phyloP scores from a whole-genome alignment of 2,329 filamentous ascomycete genomes.

The Trichophyton benhamiae region DNA sequence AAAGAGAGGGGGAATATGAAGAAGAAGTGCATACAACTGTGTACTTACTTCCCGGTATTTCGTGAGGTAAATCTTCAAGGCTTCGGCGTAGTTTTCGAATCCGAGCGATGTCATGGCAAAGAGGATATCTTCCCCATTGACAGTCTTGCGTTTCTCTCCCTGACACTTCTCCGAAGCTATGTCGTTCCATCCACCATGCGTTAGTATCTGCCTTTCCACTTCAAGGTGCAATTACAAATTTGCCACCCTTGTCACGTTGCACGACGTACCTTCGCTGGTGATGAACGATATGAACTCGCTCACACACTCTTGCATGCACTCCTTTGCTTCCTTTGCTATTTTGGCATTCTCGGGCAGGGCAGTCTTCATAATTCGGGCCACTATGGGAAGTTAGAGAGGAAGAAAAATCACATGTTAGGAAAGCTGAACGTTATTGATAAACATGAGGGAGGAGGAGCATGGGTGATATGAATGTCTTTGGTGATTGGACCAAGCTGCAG shows the following conservation, averaged over 20 bases:
- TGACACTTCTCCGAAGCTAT: slow-evolving; percentile 97
- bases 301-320: slow-evolving; percentile 99
- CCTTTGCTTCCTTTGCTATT: slow-evolving; percentile 97
- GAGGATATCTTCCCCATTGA: slow-evolving; percentile 96
- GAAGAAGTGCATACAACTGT: slow-evolving; percentile 10
- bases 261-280: slow-evolving; percentile 77
- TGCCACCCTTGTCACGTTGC: slow-evolving; percentile 13
- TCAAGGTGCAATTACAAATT: too few relatives aligned
- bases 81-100: slow-evolving; percentile 97
- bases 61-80: slow-evolving; percentile 92
- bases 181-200: neutral
- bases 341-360: slow-evolving; percentile 96
- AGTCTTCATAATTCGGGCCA: slow-evolving; percentile 97
- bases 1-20: neutral
- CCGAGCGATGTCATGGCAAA: slow-evolving; percentile 98
- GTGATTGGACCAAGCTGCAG: slow-evolving; percentile 1
- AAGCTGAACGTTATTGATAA: neutral
- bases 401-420: neutral
- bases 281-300: slow-evolving; percentile 99
- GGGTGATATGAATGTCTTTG: neutral
- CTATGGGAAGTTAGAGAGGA: slow-evolving; percentile 47
- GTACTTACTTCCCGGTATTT: slow-evolving; percentile 90
- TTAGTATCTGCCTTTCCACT: neutral
- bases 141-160: slow-evolving; percentile 97
- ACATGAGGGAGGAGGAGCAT: neutral